Evolutionary conservation across 768 basidiomycete species (phyloP), one percentile per base, ranked within the genome.

Genomic region (Pleurotus ostreatus): DNA sequence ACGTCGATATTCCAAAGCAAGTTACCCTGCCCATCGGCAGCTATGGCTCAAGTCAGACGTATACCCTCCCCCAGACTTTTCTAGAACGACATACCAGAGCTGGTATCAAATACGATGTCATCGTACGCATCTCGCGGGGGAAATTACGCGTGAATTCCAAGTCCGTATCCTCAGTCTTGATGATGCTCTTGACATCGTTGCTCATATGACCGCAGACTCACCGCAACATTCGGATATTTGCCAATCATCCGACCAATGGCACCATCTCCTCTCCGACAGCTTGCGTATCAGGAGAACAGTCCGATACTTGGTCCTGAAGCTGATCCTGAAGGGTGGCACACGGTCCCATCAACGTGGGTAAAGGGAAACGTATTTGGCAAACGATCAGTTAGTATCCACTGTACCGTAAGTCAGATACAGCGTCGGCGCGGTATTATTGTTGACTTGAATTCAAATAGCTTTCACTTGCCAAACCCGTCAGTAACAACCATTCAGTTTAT

Each of bases 241-340:
- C 71, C 75, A 1, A 46, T 67, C n/a, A 68, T 61, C 13, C 58
- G 60, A n/a, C 72, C 72, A 25, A 59, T 60, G 13, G 66, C 69
- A 23, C 67, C 72, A 43, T 70, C 71, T 3, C 46, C 57, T 13
- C 63, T 71, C 13, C 64, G 74, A 4, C 71, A 69, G 57, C 61
- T 75, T 15, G 72, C 72, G 6, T 73, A 74, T 58, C 67, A 67
- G 57, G 67, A 71, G 52, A 61, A 65, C 25, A 65, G 63, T 25
- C 66, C 69, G n/a, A 59, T 75, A 15, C 63, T 69, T 13, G 71
- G 71, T 13, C 77, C 74, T 12, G 63, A 67, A 6, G 61, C 62
- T 18, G 76, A 77, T 63, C 69, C 74, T 34, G 70, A 72, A 38
- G 75, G 76, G 20, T 78, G 77, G 77, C 60, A 69, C 41, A 62